phyloP scores from a whole-genome alignment of 345 rosid genomes.

The Odontarrhena argentea region DNA sequence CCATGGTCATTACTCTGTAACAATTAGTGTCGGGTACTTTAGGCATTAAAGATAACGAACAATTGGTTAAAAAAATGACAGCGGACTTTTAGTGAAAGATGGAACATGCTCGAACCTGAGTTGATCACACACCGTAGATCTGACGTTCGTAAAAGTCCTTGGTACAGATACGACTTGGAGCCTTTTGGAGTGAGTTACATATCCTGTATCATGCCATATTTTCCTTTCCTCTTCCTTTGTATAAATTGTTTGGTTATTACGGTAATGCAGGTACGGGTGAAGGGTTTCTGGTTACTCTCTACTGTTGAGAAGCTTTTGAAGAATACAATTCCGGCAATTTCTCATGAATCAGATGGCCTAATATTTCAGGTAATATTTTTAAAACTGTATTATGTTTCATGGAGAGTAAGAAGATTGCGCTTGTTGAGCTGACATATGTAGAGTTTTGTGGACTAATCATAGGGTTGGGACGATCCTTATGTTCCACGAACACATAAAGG shows the following conservation, averaged over 20 bases:
- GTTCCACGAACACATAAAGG: conserved; percentile 95
- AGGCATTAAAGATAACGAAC: conserved; percentile 23
- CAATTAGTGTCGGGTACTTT: background rate
- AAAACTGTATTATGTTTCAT: too few relatives aligned
- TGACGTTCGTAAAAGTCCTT: conserved; percentile 62
- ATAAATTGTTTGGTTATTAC: conserved; percentile 10
- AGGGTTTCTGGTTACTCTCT: conserved; percentile 90
- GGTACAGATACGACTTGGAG: conserved; percentile 87
- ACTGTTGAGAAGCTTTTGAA: conserved; percentile 80
- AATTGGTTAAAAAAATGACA: conserved; percentile 46
- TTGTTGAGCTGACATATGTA: conserved; percentile 12
- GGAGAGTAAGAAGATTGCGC: background rate
- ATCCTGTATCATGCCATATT: background rate
- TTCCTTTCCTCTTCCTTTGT: background rate
- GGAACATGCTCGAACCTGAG: conserved; percentile 74
- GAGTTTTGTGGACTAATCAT: conserved; percentile 1
- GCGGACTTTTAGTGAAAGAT: conserved; percentile 93
- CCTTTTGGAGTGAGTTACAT: conserved; percentile 77
- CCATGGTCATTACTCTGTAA: background rate
- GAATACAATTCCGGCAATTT: conserved; percentile 73
- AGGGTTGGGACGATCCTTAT: conserved; percentile 99
- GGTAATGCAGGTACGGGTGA: conserved; percentile 75
- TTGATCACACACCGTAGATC: conserved; percentile 67
- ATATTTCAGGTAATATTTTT: conserved; percentile 75
- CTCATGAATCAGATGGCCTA: conserved; percentile 98